These are phyloP conservation scores for Oryza punctata DNA, from an alignment of 176 grass and related monocot species.

Conservation along the genomic window DNA sequence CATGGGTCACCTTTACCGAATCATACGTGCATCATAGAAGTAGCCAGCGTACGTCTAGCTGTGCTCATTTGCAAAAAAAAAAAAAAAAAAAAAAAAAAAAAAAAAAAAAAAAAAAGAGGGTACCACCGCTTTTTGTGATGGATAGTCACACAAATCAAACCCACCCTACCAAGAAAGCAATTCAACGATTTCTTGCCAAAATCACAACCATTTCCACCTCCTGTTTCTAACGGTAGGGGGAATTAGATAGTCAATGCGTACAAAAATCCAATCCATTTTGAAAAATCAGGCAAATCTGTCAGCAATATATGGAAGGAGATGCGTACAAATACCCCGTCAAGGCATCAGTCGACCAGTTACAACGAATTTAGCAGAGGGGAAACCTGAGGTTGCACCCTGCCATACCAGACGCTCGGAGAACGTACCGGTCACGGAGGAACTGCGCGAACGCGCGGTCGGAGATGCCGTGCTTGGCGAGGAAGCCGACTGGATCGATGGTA, in stretches of 20 bases:
- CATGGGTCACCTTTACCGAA: too few species aligned
- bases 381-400: not conserved
- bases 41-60: too few species aligned
- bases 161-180: not conserved
- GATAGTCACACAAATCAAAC: not conserved
- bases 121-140: not conserved
- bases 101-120: too few species aligned
- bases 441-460: slow-evolving; percentile 75
- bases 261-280: too few species aligned
- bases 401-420: slow-evolving; percentile 1
- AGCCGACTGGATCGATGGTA: slow-evolving; percentile 70
- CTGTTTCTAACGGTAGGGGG: not conserved
- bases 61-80: not conserved
- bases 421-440: slow-evolving; percentile 85
- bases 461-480: slow-evolving; percentile 72
- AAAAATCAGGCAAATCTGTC: not conserved
- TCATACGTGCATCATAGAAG: too few species aligned
- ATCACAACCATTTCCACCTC: not conserved
- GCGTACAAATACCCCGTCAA: not conserved
- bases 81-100: slow-evolving; percentile 9
- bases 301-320: not conserved
- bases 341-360: not conserved
- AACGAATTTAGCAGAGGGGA: not conserved
- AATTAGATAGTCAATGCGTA: too few species aligned
- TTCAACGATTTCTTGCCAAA: not conserved